Evolutionary conservation across 768 basidiomycete species (phyloP).

Genomic region (Agrocybe praecox): DNA sequence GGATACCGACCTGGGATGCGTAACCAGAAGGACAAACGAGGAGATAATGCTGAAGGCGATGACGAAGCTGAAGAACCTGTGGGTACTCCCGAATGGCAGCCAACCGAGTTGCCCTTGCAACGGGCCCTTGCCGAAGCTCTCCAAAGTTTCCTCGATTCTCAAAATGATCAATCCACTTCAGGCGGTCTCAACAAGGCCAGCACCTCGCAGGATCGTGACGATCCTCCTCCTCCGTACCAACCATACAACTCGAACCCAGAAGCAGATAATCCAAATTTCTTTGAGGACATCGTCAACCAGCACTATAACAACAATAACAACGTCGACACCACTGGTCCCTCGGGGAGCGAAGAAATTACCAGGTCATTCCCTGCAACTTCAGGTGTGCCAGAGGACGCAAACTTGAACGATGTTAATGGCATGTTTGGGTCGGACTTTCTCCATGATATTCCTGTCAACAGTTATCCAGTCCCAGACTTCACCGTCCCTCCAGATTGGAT

Average conservation of each 20-base stretch:
- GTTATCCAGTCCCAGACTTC: not conserved
- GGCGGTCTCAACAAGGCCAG: too few relatives aligned
- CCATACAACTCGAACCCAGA: conserved; percentile 1
- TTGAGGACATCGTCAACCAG: conserved; percentile 2
- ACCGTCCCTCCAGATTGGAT: conserved; percentile 2
- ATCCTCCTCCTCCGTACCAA: conserved; percentile 14
- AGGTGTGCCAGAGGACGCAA: not conserved
- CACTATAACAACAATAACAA: too few relatives aligned
- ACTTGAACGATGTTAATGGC: not conserved
- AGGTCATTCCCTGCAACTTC: not conserved
- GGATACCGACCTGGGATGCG: conserved; percentile 6
- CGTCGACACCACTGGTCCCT: too few relatives aligned
- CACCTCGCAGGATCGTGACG: conserved; percentile 10
- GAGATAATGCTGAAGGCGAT: conserved; percentile 5
- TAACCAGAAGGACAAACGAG: conserved; percentile 10
- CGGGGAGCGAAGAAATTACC: too few relatives aligned
- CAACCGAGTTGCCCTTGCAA: conserved; percentile 1
- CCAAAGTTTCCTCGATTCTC: too few relatives aligned
- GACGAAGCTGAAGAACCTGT: not conserved
- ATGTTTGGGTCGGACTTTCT: not conserved
- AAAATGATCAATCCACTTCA: too few relatives aligned
- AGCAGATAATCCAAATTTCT: not conserved
- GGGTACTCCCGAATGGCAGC: not conserved
- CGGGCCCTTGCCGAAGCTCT: not conserved
- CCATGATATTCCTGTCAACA: not conserved